A percentile compares a stretch with the other conserved stretches of the same genome.
phyloP scores from a whole-genome alignment of 139 green algal species.

The Coccomyxa sp. region DNA sequence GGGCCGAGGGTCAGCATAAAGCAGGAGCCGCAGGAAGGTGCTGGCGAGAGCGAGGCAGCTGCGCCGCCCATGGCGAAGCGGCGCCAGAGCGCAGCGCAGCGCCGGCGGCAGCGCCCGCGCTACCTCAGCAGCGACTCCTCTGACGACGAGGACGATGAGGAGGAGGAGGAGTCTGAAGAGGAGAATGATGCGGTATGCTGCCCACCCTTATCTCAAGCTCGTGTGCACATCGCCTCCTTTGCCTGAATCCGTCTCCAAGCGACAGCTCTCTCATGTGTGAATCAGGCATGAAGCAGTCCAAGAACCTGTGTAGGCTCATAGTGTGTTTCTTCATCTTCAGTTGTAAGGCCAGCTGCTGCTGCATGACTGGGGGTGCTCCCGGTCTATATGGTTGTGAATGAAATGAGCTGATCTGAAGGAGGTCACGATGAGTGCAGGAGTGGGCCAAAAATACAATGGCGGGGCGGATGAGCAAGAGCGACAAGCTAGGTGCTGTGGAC shows the following conservation, averaged over 20 bases:
- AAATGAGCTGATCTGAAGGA: neutral
- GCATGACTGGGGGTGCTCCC: neutral
- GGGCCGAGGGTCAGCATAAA: too few relatives aligned
- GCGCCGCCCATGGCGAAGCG: neutral
- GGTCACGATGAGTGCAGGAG: conserved; percentile 32
- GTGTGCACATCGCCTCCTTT: neutral
- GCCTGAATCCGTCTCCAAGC: neutral
- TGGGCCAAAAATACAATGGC: conserved; percentile 63
- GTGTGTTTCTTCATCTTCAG: neutral
- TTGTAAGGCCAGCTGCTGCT: neutral
- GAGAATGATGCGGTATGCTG: conserved; percentile 33
- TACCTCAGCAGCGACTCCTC: conserved; percentile 15
- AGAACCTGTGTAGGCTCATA: neutral
- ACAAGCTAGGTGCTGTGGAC: conserved; percentile 82
- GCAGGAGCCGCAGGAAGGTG: too few relatives aligned
- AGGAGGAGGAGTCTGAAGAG: conserved; percentile 36
- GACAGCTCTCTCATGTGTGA: neutral
- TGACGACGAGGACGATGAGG: conserved; percentile 24
- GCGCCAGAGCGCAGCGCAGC: neutral
- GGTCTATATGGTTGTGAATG: neutral
- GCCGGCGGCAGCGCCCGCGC: neutral
- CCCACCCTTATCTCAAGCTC: neutral
- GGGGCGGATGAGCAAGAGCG: conserved; percentile 83
- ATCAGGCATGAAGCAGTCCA: neutral
- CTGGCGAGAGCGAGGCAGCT: neutral